These are phyloP conservation scores for Euphrasia confusa DNA, from an alignment of 257 asterid species.

Conservation along the genomic window DNA sequence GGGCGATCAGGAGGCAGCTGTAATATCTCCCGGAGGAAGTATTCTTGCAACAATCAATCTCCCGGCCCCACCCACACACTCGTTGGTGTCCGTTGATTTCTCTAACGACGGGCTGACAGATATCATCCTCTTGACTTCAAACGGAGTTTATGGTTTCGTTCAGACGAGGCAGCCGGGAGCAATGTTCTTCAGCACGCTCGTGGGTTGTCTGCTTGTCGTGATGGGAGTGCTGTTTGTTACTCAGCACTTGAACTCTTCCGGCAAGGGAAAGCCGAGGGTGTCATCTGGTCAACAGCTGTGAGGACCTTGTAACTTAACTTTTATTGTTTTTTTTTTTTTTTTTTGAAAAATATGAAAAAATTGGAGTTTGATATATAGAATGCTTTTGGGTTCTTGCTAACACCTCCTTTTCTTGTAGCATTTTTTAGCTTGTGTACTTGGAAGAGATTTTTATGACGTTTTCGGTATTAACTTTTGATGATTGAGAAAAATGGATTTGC, in stretches of 20 bases:
- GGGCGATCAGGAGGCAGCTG: constrained; percentile 91
- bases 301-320: constrained; percentile 7
- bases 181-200: constrained; percentile 89
- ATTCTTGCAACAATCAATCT: constrained; percentile 56
- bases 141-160: constrained; percentile 86
- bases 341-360: background rate
- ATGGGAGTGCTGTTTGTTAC: constrained; percentile 90
- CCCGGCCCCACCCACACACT: constrained; percentile 86
- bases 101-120: constrained; percentile 88
- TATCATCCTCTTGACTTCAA: constrained; percentile 67
- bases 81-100: constrained; percentile 70
- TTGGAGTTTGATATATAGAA: background rate
- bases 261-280: constrained; percentile 75
- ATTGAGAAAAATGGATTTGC: too few species aligned
- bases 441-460: background rate
- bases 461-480: too few species aligned
- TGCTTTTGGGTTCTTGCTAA: background rate
- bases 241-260: constrained; percentile 69
- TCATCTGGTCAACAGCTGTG: constrained; percentile 51
- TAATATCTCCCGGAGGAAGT: constrained; percentile 88
- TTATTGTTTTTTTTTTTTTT: background rate
- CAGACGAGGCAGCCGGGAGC: constrained; percentile 99
- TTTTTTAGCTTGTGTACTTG: background rate
- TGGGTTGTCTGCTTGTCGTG: constrained; percentile 85
- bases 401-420: background rate